Base-by-base conservation (phyloP, 371 early-diverging fungal genomes). In the Mortierella polycephala region DNA sequence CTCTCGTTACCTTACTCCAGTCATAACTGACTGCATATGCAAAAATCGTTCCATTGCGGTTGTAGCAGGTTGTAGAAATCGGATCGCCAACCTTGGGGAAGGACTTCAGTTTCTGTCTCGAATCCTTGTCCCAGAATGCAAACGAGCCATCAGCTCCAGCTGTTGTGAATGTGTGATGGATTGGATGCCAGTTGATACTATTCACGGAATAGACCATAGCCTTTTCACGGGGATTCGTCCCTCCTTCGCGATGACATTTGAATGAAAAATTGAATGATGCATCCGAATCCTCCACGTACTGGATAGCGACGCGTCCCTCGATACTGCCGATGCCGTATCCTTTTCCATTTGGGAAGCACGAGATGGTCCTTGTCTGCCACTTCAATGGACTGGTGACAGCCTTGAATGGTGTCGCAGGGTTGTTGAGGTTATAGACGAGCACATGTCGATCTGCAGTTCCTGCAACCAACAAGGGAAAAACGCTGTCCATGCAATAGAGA, bases 21-120 rank as follows among this genome's bases (percentile, higher is more conserved):
- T 99, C 99, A 79, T 99, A 97, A 18, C 96, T 91, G 16, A 91
- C 82, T 1, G 95, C 96, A 80, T 99, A 99, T 14, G 98, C 98
- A 81, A 97, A 96, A 57, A 96, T 94, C 44, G 83, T 87, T 41
- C 98, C 98, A 50, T 92, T 93, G 47, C 89, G 85, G 73, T 93
- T 96, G 83, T 98, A 98, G 4, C 94, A 90, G 4, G 94, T 88
- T 45, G 91, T 84, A 3, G 94, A 81, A 57, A 99, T 92, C 21
- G 95, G 92, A n/a, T 72, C 83, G 18, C 87, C 89, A 13, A 85
- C 81, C 41, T 87, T 87, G 41, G 81, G 61, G 75, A 92, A 89
- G 7, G 84, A 68, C 84, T 96, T 95, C 62, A 97, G 85, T 58
- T 94, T 91, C 64, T 92, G 92, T 81, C 92, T 91, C 12, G 94